phyloP scores from a whole-genome alignment of 1,284 basidiomycete genomes.

The Ceratobasidium sp. region DNA sequence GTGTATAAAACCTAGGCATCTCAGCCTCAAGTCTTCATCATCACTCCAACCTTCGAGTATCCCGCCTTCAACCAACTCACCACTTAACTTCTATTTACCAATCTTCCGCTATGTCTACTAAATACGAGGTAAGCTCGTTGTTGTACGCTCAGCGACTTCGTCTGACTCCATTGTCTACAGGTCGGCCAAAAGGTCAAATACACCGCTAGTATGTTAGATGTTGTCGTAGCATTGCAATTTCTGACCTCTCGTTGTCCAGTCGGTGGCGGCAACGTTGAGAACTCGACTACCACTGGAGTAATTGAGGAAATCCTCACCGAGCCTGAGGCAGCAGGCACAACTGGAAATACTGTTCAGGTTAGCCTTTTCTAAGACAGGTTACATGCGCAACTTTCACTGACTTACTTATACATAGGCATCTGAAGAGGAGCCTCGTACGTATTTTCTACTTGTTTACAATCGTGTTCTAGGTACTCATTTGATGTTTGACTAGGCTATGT shows the following conservation, averaged over 20 bases:
- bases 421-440: constrained; percentile 33
- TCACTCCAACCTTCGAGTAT: not conserved
- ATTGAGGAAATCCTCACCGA: constrained; percentile 58
- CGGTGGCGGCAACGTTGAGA: constrained; percentile 56
- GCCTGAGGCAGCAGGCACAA: constrained; percentile 52
- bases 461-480: not conserved
- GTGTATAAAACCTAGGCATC: constrained; percentile 2
- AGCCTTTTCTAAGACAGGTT: not conserved
- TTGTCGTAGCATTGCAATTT: not conserved
- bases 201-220: constrained; percentile 15
- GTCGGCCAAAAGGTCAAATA: constrained; percentile 32
- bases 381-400: not conserved
- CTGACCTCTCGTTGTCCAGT: not conserved
- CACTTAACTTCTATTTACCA: too few species aligned
- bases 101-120: not conserved
- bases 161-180: not conserved
- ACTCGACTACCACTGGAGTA: constrained; percentile 52
- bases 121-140: not conserved
- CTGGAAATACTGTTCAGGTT: constrained; percentile 25
- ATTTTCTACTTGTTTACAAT: not conserved
- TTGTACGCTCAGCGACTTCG: not conserved
- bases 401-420: not conserved
- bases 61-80: not conserved
- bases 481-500: not conserved
- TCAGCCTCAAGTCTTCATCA: not conserved